Evolutionary conservation across 2,329 filamentous ascomycete genomes (phyloP).

Genomic region (Colletotrichum viniferum): DNA sequence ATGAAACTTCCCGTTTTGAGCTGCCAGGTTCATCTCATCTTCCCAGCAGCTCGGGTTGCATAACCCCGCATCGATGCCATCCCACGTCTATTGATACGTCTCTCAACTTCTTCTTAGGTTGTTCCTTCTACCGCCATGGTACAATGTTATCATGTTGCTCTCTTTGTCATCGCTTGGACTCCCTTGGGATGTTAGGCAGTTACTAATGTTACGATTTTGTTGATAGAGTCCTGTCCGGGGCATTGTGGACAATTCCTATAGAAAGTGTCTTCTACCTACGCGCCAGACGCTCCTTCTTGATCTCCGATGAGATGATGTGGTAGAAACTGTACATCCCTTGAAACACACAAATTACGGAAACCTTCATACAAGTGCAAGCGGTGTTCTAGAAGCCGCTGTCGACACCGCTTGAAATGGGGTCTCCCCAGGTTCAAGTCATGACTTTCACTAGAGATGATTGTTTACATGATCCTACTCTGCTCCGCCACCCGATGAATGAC

Average conservation of each 20-base stretch:
- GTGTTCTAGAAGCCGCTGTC: background rate
- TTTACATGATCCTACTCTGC: no score
- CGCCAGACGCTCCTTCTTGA: background rate
- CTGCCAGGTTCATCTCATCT: background rate
- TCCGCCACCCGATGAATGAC: background rate
- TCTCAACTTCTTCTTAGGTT: background rate
- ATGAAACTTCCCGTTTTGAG: background rate
- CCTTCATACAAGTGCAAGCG: background rate
- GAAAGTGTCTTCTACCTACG: background rate
- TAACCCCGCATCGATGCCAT: background rate
- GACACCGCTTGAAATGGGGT: background rate
- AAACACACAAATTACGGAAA: background rate
- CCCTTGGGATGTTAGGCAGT: background rate
- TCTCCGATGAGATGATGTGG: background rate
- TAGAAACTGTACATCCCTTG: background rate
- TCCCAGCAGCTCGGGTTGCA: background rate
- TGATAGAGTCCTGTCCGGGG: background rate
- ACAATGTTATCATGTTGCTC: background rate
- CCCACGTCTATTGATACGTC: background rate
- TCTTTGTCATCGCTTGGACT: background rate
- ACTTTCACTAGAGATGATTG: background rate
- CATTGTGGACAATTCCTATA: background rate
- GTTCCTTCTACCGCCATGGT: background rate
- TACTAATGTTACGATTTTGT: background rate
- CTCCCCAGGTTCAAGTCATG: background rate